Conservation (phyloP, 169 alveolate genomes). For the Besnoitia besnoiti region DNA sequence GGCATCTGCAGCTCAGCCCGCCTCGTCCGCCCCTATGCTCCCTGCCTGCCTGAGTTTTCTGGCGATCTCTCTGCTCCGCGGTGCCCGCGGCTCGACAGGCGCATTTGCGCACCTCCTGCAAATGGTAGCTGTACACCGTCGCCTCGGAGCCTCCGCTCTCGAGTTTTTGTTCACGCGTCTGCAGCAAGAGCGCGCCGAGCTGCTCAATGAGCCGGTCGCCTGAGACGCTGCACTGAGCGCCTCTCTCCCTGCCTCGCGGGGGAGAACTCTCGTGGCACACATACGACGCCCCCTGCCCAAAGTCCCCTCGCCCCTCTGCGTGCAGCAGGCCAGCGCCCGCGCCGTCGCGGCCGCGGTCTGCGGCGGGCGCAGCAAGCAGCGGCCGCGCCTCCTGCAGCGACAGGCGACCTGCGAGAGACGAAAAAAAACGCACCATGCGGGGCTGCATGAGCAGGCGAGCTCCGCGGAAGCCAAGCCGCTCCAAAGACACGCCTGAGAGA, state of each 20-base stretch:
- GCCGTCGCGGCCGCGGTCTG: not conserved
- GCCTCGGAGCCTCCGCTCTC: not conserved
- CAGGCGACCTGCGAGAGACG: not conserved
- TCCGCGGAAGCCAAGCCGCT: no score
- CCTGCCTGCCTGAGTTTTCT: not conserved
- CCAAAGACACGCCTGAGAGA: no score
- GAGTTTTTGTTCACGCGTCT: not conserved
- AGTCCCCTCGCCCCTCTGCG: not conserved
- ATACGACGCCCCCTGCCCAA: not conserved
- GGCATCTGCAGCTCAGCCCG: no score
- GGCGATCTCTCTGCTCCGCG: not conserved
- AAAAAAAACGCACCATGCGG: not conserved
- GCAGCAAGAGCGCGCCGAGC: conserved; percentile 3
- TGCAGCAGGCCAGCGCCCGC: not conserved
- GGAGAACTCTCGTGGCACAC: not conserved
- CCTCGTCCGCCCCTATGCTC: no score
- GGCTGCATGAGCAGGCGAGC: no score
- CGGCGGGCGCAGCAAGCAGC: not conserved
- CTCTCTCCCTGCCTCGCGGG: not conserved
- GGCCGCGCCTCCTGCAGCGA: conserved; percentile 17
- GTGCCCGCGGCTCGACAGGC: not conserved
- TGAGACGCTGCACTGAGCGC: not conserved
- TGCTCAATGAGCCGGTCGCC: not conserved
- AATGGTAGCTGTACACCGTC: not conserved
- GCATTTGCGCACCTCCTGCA: not conserved